A percentile compares a stretch with the other conserved stretches of the same genome.
Conservation (phyloP, 1,284 basidiomycete species). For the Cutaneotrichosporon dermatis region DNA sequence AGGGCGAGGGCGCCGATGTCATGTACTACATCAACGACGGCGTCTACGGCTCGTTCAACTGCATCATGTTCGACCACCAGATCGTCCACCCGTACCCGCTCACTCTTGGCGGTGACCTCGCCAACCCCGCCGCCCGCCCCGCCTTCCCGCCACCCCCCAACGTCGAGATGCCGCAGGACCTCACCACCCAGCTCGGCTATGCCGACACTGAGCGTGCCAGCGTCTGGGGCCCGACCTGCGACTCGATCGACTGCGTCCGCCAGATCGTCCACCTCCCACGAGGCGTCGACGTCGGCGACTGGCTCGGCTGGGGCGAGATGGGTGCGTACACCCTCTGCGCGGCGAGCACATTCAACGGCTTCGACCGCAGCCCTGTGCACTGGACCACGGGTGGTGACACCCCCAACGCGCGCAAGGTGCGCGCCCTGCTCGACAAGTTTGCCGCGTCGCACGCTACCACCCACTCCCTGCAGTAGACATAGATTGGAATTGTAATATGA, state of each 20-base stretch:
- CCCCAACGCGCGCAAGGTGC: conserved; percentile 8
- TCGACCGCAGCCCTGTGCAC: conserved; percentile 37
- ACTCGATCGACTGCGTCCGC: conserved; percentile 81
- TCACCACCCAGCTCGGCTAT: conserved; percentile 48
- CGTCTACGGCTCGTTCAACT: conserved; percentile 98
- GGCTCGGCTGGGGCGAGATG: conserved; percentile 88
- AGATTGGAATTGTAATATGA: conserved; percentile 4
- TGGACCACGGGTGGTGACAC: conserved; percentile 45
- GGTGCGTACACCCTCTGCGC: conserved; percentile 91
- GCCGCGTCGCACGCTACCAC: background rate
- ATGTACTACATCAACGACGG: conserved; percentile 94
- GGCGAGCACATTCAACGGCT: conserved; percentile 80
- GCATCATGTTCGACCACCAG: conserved; percentile 90
- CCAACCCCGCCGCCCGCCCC: conserved; percentile 34
- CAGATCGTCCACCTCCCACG: conserved; percentile 60
- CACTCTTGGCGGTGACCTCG: conserved; percentile 46
- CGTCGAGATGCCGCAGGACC: conserved; percentile 43
- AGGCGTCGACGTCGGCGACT: conserved; percentile 74
- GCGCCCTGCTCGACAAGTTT: conserved; percentile 10
- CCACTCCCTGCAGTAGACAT: background rate
- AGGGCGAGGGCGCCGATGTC: conserved; percentile 42
- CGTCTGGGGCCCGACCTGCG: conserved; percentile 71
- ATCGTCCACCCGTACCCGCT: conserved; percentile 80
- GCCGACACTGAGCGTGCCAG: conserved; percentile 49
- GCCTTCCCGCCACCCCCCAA: conserved; percentile 49